These are phyloP conservation scores for Suhomyces pyralidae DNA, from an alignment of 805 yeast species.

Conservation along the genomic window DNA sequence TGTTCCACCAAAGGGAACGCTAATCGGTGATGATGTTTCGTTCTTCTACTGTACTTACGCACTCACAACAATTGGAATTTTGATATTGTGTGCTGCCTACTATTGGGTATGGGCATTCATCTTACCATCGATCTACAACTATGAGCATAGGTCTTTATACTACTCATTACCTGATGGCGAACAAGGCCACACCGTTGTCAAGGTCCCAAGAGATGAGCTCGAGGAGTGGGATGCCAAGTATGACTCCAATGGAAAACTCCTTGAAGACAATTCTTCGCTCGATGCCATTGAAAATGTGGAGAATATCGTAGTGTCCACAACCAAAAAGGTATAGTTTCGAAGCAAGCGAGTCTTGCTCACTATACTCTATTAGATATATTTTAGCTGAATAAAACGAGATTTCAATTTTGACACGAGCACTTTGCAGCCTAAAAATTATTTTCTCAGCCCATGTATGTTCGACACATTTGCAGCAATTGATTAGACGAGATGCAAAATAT, in stretches of 20 bases:
- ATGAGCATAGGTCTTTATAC: slow-evolving; percentile 27
- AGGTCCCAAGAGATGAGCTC: slow-evolving; percentile 28
- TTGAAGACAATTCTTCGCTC: not conserved
- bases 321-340: not conserved
- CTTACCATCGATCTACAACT: slow-evolving; percentile 31
- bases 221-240: slow-evolving; percentile 31
- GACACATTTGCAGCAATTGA: not conserved
- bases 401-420: too few species aligned
- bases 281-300: not conserved
- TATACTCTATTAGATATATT: not conserved
- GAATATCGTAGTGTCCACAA: not conserved
- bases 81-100: slow-evolving; percentile 29
- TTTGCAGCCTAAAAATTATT: not conserved
- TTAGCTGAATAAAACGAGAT: not conserved
- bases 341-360: not conserved
- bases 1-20: slow-evolving; percentile 36
- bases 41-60: slow-evolving; percentile 44
- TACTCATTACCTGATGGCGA: slow-evolving; percentile 38
- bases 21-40: slow-evolving; percentile 40
- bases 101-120: slow-evolving; percentile 36
- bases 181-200: slow-evolving; percentile 37
- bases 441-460: not conserved
- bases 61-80: slow-evolving; percentile 33
- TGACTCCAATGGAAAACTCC: slow-evolving; percentile 12
- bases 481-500: too few species aligned